phyloP scores from a whole-genome alignment of 441 rosid species.

The Melastoma candidum region DNA sequence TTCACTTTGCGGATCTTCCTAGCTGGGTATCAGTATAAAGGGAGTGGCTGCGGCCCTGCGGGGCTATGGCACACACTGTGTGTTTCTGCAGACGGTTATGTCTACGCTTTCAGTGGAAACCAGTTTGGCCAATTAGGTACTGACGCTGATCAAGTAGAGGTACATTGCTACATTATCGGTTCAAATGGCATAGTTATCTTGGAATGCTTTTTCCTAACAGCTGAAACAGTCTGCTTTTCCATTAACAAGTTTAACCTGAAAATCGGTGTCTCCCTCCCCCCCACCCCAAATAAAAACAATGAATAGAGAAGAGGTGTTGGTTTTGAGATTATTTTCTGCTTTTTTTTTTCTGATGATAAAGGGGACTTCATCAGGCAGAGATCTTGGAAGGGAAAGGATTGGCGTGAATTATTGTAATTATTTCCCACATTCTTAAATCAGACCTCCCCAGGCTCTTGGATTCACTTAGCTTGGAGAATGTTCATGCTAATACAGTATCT shows the following conservation, averaged over 20 bases:
- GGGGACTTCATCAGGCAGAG: no score
- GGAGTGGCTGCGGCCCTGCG: constrained; percentile 30
- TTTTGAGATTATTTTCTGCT: no score
- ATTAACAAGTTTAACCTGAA: no score
- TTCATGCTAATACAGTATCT: constrained; percentile 39
- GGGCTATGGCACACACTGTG: constrained; percentile 79
- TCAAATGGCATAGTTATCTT: no score
- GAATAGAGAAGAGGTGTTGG: no score
- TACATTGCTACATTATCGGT: constrained; percentile 8
- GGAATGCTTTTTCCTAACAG: no score
- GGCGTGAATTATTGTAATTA: not conserved
- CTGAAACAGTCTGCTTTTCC: no score
- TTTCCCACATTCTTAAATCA: constrained; percentile 13
- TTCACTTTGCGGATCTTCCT: constrained; percentile 47
- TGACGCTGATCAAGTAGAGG: constrained; percentile 62
- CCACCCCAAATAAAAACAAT: no score
- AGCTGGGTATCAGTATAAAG: constrained; percentile 30
- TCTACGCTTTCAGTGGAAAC: constrained; percentile 65
- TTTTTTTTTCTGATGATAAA: no score
- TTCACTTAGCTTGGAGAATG: constrained; percentile 36
- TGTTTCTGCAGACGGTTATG: constrained; percentile 40
- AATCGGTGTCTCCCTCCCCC: no score
- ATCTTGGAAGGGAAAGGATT: no score
- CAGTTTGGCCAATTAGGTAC: constrained; percentile 82
- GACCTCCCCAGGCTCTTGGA: constrained; percentile 53